Conservation (phyloP, 2,329 filamentous ascomycete species). For the Paecilomyces variotii region DNA sequence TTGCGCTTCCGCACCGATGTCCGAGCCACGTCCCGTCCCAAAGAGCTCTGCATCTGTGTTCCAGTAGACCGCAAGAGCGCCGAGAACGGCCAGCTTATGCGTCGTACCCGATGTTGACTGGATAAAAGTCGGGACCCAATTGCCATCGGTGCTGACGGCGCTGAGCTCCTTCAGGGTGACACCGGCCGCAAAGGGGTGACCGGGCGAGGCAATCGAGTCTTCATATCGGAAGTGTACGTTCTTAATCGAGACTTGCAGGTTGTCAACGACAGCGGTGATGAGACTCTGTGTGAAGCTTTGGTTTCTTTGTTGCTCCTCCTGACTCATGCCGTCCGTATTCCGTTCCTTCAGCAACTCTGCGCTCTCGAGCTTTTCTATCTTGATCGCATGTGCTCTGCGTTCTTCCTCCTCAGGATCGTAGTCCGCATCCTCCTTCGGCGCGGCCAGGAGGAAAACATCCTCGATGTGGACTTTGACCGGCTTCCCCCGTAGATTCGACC, state of each 20-base stretch:
- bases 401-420: conserved; percentile 93
- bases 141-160: conserved; percentile 86
- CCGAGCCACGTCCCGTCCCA: conserved; percentile 68
- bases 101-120: conserved; percentile 75
- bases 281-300: conserved; percentile 96
- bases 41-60: conserved; percentile 86
- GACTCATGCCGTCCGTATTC: conserved; percentile 84
- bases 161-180: conserved; percentile 93
- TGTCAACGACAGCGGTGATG: conserved; percentile 95
- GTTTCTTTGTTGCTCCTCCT: conserved; percentile 93
- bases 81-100: conserved; percentile 87
- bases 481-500: conserved; percentile 91
- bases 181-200: conserved; percentile 89
- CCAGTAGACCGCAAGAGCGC: conserved; percentile 92
- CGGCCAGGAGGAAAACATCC: conserved; percentile 91
- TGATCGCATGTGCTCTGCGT: conserved; percentile 75
- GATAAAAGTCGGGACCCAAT: conserved; percentile 95
- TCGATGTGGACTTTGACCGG: conserved; percentile 93
- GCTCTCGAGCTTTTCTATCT: conserved; percentile 97
- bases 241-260: conserved; percentile 93
- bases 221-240: conserved; percentile 98
- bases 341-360: conserved; percentile 90
- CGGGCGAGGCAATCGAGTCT: conserved; percentile 89
- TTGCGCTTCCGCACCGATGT: conserved; percentile 50
- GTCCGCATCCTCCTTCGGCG: conserved; percentile 88